Conservation (phyloP, 352 stramenopile species). For the Phytopythium kandeliae region DNA sequence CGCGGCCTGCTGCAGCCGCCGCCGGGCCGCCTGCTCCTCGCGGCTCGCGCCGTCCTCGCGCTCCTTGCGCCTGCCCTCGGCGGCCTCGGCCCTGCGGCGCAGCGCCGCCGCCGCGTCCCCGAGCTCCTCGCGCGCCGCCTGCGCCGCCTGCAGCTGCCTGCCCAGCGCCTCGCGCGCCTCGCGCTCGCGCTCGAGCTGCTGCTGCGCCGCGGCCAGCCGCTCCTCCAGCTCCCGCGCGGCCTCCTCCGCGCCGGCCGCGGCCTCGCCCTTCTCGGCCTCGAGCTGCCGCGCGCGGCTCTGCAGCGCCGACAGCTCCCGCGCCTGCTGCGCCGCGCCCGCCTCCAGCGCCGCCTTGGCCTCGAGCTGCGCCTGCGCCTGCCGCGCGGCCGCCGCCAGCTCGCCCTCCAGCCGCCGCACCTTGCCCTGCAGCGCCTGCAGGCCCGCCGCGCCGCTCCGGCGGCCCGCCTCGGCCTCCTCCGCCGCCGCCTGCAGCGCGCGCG, state of each 20-base stretch:
- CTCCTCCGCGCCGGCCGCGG: constrained; percentile 12
- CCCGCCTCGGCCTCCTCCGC: constrained; percentile 16
- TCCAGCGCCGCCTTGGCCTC: constrained; percentile 22
- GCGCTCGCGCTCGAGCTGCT: constrained; percentile 11
- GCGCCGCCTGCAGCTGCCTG: constrained; percentile 9
- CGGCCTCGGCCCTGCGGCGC: constrained; percentile 13
- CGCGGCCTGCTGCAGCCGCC: constrained; percentile 35
- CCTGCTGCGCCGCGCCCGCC: constrained; percentile 15
- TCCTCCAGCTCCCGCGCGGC: constrained; percentile 16
- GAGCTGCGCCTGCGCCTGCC: constrained; percentile 16
- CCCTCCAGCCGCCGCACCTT: constrained; percentile 27
- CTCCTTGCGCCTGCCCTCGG: constrained; percentile 17
- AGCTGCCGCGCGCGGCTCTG: constrained; percentile 22
- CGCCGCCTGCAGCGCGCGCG: constrained; percentile 15
- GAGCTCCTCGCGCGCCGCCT: constrained; percentile 11
- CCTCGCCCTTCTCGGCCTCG: constrained; percentile 23
- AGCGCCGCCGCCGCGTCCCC: constrained; percentile 6
- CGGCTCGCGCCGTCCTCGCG: constrained; percentile 8
- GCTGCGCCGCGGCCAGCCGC: constrained; percentile 8
- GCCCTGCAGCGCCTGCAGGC: constrained; percentile 23
- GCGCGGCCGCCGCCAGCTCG: constrained; percentile 16
- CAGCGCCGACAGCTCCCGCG: constrained; percentile 14
- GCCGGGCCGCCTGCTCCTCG: constrained; percentile 21
- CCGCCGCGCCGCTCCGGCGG: constrained; percentile 10
- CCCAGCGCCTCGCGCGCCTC: constrained; percentile 11